A percentile compares a stretch with the other conserved stretches of the same genome.
Evolutionary conservation across 2,329 filamentous ascomycete species (phyloP).

Genomic region (Phaeophleospora eucalypticola): DNA sequence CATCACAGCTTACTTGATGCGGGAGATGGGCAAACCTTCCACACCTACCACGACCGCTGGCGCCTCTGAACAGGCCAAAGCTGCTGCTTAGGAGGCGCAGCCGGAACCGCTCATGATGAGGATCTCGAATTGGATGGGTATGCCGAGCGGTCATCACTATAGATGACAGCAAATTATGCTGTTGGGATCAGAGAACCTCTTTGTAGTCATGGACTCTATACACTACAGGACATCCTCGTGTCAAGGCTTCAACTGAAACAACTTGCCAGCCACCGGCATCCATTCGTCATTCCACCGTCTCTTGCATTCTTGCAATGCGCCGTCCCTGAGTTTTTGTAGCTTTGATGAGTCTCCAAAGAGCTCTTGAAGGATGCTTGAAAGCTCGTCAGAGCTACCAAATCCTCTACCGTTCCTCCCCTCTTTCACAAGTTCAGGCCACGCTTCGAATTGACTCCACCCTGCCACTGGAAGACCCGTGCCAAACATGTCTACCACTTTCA

Average conservation of each 20-base stretch:
- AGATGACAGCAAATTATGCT: too few relatives aligned
- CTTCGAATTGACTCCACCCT: conserved; percentile 80
- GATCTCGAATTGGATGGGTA: neutral
- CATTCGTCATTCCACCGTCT: conserved; percentile 90
- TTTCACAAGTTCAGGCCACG: conserved; percentile 84
- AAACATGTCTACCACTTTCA: conserved; percentile 99
- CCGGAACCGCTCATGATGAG: neutral
- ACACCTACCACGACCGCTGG: neutral
- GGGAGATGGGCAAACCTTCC: too few relatives aligned
- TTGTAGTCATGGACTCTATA: too few relatives aligned
- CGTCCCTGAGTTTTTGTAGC: conserved; percentile 64
- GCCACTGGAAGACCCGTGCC: conserved; percentile 86
- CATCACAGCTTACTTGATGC: conserved; percentile 51
- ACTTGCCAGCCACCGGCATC: conserved; percentile 72
- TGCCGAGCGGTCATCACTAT: neutral
- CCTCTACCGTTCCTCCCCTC: conserved; percentile 83
- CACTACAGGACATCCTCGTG: too few relatives aligned
- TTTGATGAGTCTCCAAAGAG: conserved; percentile 58
- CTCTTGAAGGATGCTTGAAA: conserved; percentile 59
- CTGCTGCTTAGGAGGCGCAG: neutral
- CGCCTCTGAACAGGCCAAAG: neutral
- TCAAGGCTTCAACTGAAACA: conserved; percentile 47
- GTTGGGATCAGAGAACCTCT: too few relatives aligned
- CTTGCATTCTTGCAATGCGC: conserved; percentile 72
- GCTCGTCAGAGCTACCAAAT: conserved; percentile 67